These are phyloP conservation scores for Trichoderma erinaceum DNA, from an alignment of 495 filamentous ascomycete species.

Conservation along the genomic window DNA sequence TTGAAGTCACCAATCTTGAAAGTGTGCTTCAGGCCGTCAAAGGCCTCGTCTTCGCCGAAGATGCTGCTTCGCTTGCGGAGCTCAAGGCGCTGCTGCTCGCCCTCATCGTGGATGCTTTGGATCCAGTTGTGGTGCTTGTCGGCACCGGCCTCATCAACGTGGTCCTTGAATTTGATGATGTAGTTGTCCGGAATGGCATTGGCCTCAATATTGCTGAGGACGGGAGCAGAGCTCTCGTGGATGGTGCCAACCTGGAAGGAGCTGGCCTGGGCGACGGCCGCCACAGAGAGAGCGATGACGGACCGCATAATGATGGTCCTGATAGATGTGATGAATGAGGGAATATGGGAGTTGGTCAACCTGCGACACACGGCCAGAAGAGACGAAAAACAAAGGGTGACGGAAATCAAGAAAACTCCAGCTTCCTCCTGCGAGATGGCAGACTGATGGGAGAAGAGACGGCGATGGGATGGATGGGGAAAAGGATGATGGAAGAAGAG, in stretches of 20 bases:
- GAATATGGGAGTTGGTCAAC: constrained; percentile 33
- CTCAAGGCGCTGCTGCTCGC: constrained; percentile 58
- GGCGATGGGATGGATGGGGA: constrained; percentile 29
- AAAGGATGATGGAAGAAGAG: constrained; percentile 8
- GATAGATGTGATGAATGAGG: constrained; percentile 19
- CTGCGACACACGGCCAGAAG: constrained; percentile 31
- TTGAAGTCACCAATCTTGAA: constrained; percentile 82
- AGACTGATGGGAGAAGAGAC: background rate
- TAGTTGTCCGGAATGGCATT: constrained; percentile 81
- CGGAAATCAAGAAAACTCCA: constrained; percentile 22
- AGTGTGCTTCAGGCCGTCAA: constrained; percentile 86
- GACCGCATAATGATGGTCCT: constrained; percentile 61
- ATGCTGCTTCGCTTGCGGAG: constrained; percentile 79
- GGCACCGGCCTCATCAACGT: constrained; percentile 63
- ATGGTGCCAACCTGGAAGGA: constrained; percentile 67
- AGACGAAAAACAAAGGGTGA: constrained; percentile 26
- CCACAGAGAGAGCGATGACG: constrained; percentile 59
- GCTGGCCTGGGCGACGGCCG: constrained; percentile 65
- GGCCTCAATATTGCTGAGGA: constrained; percentile 73
- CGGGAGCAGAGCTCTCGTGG: constrained; percentile 79
- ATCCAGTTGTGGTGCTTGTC: constrained; percentile 86
- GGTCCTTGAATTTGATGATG: constrained; percentile 97
- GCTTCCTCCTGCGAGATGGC: constrained; percentile 22
- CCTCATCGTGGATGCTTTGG: constrained; percentile 66
- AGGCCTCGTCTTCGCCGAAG: constrained; percentile 48